phyloP scores from a whole-genome alignment of 208 protist genomes.

The Porcisia deanei region DNA sequence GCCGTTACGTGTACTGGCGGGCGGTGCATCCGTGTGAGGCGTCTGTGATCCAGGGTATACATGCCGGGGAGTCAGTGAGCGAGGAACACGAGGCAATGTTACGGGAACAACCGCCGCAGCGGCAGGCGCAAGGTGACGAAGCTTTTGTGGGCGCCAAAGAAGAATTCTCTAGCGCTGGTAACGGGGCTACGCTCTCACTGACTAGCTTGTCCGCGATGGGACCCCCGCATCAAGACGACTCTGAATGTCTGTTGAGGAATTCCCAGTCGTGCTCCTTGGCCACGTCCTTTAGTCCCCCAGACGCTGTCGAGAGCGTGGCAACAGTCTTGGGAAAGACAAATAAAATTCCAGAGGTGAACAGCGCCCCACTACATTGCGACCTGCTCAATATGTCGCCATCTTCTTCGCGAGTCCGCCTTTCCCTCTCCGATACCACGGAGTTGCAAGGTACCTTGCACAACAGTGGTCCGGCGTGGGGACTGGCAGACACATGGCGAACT shows the following conservation, averaged over 20 bases:
- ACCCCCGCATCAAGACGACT: neutral
- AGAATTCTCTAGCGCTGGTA: neutral
- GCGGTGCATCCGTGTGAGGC: conserved; percentile 2
- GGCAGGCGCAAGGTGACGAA: neutral
- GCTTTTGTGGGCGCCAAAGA: neutral
- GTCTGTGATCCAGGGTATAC: neutral
- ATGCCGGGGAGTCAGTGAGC: neutral
- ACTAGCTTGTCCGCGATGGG: neutral
- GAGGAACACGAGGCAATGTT: neutral
- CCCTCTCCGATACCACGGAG: neutral
- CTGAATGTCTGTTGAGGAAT: conserved; percentile 1
- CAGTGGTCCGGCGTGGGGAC: neutral
- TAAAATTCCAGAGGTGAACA: neutral
- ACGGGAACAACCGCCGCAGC: neutral
- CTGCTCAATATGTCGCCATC: neutral
- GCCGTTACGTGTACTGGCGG: conserved; percentile 46
- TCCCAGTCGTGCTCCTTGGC: conserved; percentile 1
- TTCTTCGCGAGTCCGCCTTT: neutral
- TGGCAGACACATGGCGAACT: conserved; percentile 1
- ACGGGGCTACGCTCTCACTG: neutral
- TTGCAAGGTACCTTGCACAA: neutral
- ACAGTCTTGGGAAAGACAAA: neutral
- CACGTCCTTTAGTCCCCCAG: neutral
- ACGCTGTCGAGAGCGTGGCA: neutral
- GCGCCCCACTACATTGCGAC: too few relatives aligned